phyloP scores from a whole-genome alignment of 495 filamentous ascomycete genomes.

The Letharia columbiana region DNA sequence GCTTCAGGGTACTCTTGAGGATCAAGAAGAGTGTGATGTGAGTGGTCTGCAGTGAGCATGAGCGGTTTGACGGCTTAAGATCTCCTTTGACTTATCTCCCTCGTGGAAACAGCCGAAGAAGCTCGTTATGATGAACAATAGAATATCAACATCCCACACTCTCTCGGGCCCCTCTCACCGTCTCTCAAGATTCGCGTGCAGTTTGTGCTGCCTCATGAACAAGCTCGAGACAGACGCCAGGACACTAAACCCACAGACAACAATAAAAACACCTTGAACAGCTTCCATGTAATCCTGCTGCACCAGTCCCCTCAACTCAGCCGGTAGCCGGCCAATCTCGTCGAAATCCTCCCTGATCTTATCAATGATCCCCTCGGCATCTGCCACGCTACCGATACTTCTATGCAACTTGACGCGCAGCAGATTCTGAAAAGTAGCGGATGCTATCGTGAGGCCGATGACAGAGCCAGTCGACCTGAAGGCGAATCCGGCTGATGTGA shows the following conservation, averaged over 20 bases:
- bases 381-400: constrained; percentile 40
- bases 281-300: constrained; percentile 66
- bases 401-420: constrained; percentile 33
- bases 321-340: constrained; percentile 60
- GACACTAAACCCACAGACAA: constrained; percentile 52
- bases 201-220: constrained; percentile 66
- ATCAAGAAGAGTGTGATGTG: too few relatives aligned
- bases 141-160: too few relatives aligned
- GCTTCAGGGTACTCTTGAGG: too few relatives aligned
- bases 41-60: too few relatives aligned
- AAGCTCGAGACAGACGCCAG: constrained; percentile 52
- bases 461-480: constrained; percentile 76
- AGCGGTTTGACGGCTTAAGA: too few relatives aligned
- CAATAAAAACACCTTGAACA: constrained; percentile 65
- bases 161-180: constrained; percentile 18
- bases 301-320: constrained; percentile 59
- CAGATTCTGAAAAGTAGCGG: constrained; percentile 73
- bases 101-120: too few relatives aligned
- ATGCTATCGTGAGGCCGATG: constrained; percentile 71
- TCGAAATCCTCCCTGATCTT: constrained; percentile 64
- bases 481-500: constrained; percentile 75
- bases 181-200: constrained; percentile 63
- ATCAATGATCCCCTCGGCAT: constrained; percentile 42
- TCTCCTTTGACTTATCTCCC: too few relatives aligned
- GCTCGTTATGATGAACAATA: too few relatives aligned